Percentiles rank a stretch among this genome's conserved stretches.
Conservation (phyloP, 1,139 yeast species). For the Debaryomyces robertsiae region DNA sequence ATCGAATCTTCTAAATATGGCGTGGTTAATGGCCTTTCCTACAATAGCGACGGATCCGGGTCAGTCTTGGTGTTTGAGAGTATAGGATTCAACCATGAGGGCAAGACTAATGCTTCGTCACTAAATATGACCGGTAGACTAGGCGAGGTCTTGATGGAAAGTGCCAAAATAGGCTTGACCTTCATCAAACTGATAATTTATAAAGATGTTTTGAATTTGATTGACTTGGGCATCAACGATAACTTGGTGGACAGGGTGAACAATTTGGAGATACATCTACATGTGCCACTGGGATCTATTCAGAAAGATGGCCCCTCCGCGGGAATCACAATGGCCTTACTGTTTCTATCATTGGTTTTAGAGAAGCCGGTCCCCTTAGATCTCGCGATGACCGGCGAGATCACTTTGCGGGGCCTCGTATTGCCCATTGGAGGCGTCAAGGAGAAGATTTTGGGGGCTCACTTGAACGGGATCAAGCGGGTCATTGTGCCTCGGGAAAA, state of each 20-base stretch:
- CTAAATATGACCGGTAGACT: slow-evolving; percentile 77
- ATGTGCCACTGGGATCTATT: slow-evolving; percentile 87
- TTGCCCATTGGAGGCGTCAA: slow-evolving; percentile 89
- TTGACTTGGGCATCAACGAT: slow-evolving; percentile 22
- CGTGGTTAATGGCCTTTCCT: slow-evolving; percentile 87
- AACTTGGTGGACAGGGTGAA: slow-evolving; percentile 47
- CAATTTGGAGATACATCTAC: slow-evolving; percentile 70
- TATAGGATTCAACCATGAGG: slow-evolving; percentile 57
- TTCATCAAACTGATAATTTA: slow-evolving; percentile 65
- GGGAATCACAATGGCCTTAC: slow-evolving; percentile 86
- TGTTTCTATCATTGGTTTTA: slow-evolving; percentile 70
- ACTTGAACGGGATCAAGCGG: slow-evolving; percentile 60
- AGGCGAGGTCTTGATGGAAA: slow-evolving; percentile 82
- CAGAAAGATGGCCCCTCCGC: slow-evolving; percentile 95
- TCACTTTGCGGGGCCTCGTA: slow-evolving; percentile 82
- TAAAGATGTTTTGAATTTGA: slow-evolving; percentile 34
- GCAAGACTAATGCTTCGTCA: slow-evolving; percentile 35
- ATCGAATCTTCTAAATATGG: slow-evolving; percentile 55
- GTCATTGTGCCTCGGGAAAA: slow-evolving; percentile 73
- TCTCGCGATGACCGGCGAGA: slow-evolving; percentile 93
- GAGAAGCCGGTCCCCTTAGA: slow-evolving; percentile 66
- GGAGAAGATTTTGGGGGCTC: slow-evolving; percentile 85
- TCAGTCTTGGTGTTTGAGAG: slow-evolving; percentile 82
- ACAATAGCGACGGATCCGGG: slow-evolving; percentile 87
- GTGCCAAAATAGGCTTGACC: slow-evolving; percentile 77